These are phyloP conservation scores for Trichoderma hamatum DNA, from an alignment of 2,329 filamentous ascomycete species.

Conservation along the genomic window DNA sequence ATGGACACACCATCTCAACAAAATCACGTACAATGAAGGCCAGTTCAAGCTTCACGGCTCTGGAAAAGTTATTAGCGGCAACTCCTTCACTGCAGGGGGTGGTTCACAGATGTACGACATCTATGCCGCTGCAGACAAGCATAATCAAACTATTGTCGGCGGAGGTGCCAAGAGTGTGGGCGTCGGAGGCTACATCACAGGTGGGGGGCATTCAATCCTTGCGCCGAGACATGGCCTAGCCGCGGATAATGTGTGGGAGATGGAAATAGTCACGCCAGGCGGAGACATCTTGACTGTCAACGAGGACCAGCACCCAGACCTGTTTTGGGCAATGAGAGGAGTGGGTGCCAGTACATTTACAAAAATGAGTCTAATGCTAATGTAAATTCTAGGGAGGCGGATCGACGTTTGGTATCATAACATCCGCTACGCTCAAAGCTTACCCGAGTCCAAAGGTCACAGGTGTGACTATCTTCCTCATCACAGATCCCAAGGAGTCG, in stretches of 20 bases:
- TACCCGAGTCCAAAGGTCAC: conserved; percentile 47
- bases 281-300: conserved; percentile 56
- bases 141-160: conserved; percentile 55
- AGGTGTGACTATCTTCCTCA: conserved; percentile 31
- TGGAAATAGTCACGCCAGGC: conserved; percentile 57
- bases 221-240: conserved; percentile 59
- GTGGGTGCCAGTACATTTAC: conserved; percentile 39
- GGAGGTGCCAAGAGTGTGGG: conserved; percentile 60
- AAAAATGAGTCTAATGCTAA: accelerated
- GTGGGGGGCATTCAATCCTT: conserved; percentile 62
- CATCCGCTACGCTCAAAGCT: conserved; percentile 58
- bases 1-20: conserved; percentile 55
- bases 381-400: conserved; percentile 54
- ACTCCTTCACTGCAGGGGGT: conserved; percentile 56
- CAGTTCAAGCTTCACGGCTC: conserved; percentile 48
- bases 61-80: conserved; percentile 46
- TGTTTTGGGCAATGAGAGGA: conserved; percentile 67
- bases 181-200: conserved; percentile 62
- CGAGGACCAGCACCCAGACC: conserved; percentile 55
- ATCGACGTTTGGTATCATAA: conserved; percentile 63
- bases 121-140: conserved; percentile 48
- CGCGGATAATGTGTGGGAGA: conserved; percentile 63
- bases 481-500: conserved; percentile 37
- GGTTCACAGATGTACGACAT: conserved; percentile 56
- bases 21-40: conserved; percentile 43